A percentile compares a stretch with the other conserved stretches of the same genome.
Evolutionary conservation across 2,329 filamentous ascomycete genomes (phyloP).

Genomic region (Neofusicoccum sp.): DNA sequence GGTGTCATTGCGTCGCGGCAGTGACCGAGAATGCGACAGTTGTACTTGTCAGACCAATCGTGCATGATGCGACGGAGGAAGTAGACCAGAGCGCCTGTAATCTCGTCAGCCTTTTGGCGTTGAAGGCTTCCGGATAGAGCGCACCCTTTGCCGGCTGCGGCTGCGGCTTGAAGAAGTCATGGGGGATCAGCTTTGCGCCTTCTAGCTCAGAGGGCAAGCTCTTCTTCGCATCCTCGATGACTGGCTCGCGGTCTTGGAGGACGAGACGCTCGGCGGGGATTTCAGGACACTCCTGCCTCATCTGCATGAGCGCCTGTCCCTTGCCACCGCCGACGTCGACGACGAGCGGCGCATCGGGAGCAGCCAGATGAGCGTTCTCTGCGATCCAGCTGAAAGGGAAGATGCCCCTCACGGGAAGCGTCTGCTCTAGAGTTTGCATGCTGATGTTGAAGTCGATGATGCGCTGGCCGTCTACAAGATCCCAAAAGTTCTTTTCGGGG

Average conservation of each 20-base stretch:
- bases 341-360: constrained; percentile 26
- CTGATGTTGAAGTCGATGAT: constrained; percentile 1
- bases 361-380: not conserved
- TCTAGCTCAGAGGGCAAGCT: constrained; percentile 20
- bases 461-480: not conserved
- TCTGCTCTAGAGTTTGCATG: constrained; percentile 4
- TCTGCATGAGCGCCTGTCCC: constrained; percentile 39
- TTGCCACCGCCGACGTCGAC: constrained; percentile 44
- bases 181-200: constrained; percentile 30
- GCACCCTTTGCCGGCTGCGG: constrained; percentile 30
- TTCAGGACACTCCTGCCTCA: constrained; percentile 33
- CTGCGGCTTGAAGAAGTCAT: constrained; percentile 31
- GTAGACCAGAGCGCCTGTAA: constrained; percentile 9
- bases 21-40: constrained; percentile 32
- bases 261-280: constrained; percentile 35
- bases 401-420: constrained; percentile 9
- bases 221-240: constrained; percentile 26
- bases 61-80: constrained; percentile 36
- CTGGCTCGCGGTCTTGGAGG: constrained; percentile 40
- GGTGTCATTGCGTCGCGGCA: constrained; percentile 33
- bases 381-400: constrained; percentile 1
- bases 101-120: not conserved
- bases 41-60: constrained; percentile 35
- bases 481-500: constrained; percentile 12
- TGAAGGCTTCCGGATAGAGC: no score